A percentile compares a stretch with the other conserved stretches of the same genome.
Evolutionary conservation across 352 stramenopile genomes (phyloP).

Genomic region (Globisporangium lucens): DNA sequence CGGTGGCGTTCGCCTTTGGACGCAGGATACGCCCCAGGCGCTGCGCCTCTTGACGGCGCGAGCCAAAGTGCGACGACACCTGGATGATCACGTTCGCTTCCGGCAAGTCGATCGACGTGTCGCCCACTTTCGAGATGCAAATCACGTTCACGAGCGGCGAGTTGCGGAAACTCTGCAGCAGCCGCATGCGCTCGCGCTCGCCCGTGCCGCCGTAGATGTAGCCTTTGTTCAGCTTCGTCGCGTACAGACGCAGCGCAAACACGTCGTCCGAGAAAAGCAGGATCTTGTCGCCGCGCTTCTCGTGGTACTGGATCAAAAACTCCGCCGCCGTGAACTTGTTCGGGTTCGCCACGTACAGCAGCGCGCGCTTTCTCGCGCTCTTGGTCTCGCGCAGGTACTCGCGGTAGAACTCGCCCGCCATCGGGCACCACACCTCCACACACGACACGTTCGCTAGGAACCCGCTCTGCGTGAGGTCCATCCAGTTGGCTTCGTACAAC

Average conservation of each 20-base stretch:
- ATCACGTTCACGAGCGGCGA: slow-evolving; percentile 87
- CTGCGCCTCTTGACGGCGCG: slow-evolving; percentile 98
- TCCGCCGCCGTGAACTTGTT: slow-evolving; percentile 96
- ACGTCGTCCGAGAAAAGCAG: slow-evolving; percentile 99
- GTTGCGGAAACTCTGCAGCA: slow-evolving; percentile 84
- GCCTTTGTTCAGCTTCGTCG: slow-evolving; percentile 83
- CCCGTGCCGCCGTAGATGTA: slow-evolving; percentile 98
- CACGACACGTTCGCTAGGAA: slow-evolving; percentile 98
- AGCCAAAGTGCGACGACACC: slow-evolving; percentile 98
- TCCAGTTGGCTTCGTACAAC: slow-evolving; percentile 97
- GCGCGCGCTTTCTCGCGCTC: slow-evolving; percentile 87
- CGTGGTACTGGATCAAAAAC: slow-evolving; percentile 97
- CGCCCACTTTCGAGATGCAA: slow-evolving; percentile 94
- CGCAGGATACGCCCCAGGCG: slow-evolving; percentile 98
- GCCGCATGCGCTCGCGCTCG: slow-evolving; percentile 88
- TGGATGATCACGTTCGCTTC: slow-evolving; percentile 99
- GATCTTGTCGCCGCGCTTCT: slow-evolving; percentile 98
- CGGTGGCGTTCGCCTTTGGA: slow-evolving; percentile 94
- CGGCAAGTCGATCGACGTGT: slow-evolving; percentile 99
- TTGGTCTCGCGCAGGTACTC: slow-evolving; percentile 85
- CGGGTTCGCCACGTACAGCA: slow-evolving; percentile 99
- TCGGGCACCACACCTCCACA: slow-evolving; percentile 98
- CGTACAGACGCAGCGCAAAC: slow-evolving; percentile 95
- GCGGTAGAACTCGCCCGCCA: slow-evolving; percentile 97
- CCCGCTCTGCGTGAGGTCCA: slow-evolving; percentile 97